Base-by-base conservation (phyloP, 441 rosid species). In the Erodium chrysanthum region DNA sequence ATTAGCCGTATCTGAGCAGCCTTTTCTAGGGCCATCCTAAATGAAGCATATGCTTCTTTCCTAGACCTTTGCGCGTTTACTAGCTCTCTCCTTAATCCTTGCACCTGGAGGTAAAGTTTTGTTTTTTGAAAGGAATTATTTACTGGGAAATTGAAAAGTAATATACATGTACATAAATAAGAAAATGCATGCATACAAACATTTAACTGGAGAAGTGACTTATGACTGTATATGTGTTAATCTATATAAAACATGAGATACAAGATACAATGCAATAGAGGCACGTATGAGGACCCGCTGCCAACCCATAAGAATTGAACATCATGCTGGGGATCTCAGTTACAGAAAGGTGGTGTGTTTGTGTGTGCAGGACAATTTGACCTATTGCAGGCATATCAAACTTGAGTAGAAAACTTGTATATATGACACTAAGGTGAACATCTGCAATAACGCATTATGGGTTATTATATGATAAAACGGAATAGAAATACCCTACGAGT, bases 1-100 rank as follows among this genome's bases (percentile, higher is more conserved):
- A 78, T 80, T 69, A 91, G 73, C 54, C 94, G 84, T 68, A 82
- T 73, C 77, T 94, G 97, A 56, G 96, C 97, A 40, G 98, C 91
- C 70, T 86, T 89, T 83, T 94, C 96, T 72, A 94, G 78, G 56
- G 86, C 85, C 64, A 68, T 56, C 76, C 96, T 81, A 69, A 94
- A 77, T 21, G 86, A 82, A 18, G 81, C 78, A 76, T 89, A 94
- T 63, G 96, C 96, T 18, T 72, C 82, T 77, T 91, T 94, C 82
- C 92, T 82, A 15, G 81, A 80, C 37, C 84, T 86, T 80, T 85
- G 85, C 70, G 85, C 91, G 75, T 70, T 80, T 52, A 75, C 52
- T 71, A 86, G 92, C 73, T 83, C 84, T 74, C 76, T 84, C 78
- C 86, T 85, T 74, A 94, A 80, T 73, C 83, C 86, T 69, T 91